Base-by-base conservation (phyloP, 805 yeast species). In the Kuraishia borneana region DNA sequence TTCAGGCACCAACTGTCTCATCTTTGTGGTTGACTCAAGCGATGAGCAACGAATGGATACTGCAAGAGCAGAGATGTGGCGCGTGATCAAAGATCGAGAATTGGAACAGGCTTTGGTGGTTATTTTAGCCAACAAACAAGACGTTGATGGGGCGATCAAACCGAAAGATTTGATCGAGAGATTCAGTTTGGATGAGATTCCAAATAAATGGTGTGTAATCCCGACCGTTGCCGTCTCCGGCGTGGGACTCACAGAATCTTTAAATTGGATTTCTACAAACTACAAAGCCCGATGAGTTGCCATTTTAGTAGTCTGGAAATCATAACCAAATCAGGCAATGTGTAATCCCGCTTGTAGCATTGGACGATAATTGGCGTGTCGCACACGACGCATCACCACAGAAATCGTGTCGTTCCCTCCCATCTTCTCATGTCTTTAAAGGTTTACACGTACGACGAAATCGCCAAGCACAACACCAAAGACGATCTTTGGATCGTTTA, bases 161-260 rank as follows among this genome's bases (percentile, higher is more conserved):
- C 89, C 94, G 34, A 77, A 77, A 53, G 89, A 87, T 49, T 63
- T 87, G 41, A 82, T 87, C 37, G 83, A 82, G 45, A 63, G 65
- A 42, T 69, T 87, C 40, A 75, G 79, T 38, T 65, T 88, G 56
- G 63, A 68, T 35, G 54, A 69, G 33, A 54, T 73, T 36, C 74
- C 72, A 34, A 89, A 87, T 51, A 65, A 79, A 36, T 88, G 94
- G 94, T 81, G 92, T 33, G 94, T 88, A 25, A 83, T 88, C 40
- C 95, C 95, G 17, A 79, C 94, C 19, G 78, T 85, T 45, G 96
- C 95, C 21, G 72, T 77, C 42, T 81, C 85, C 38, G 96, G 96
- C 19, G 87, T 85, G 37, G 96, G 96, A 13, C 65, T 87, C 40
- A 76, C 78, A 30, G 96, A 87, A 55, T 88, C 94, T 6, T 63